These are phyloP conservation scores for Neurospora terricola DNA, from an alignment of 495 filamentous ascomycete species.

Conservation along the genomic window DNA sequence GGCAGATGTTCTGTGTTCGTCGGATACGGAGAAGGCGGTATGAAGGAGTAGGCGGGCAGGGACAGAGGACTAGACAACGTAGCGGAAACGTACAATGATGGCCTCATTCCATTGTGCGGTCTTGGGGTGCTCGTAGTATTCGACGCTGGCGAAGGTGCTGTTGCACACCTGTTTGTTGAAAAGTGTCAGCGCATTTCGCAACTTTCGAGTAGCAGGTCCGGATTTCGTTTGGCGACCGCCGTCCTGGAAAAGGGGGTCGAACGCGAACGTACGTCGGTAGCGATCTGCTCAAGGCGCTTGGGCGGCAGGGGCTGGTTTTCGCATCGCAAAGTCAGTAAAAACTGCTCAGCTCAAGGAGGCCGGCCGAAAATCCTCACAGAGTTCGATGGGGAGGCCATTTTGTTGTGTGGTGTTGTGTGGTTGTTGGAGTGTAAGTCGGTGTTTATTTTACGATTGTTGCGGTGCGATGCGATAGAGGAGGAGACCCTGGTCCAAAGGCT, in stretches of 20 bases:
- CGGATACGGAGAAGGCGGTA: not conserved
- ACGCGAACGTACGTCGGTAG: constrained; percentile 55
- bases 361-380: constrained; percentile 11
- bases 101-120: constrained; percentile 77
- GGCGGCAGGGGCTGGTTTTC: constrained; percentile 57
- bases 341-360: not conserved
- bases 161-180: constrained; percentile 62
- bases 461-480: not conserved
- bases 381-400: constrained; percentile 21
- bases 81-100: constrained; percentile 64
- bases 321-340: not conserved
- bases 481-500: not conserved
- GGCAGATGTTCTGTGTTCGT: not conserved
- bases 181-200: constrained; percentile 9
- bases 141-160: constrained; percentile 54
- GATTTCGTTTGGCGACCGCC: not conserved
- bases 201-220: not conserved
- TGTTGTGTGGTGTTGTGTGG: constrained; percentile 1
- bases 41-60: not conserved
- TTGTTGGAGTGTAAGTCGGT: not conserved
- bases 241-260: constrained; percentile 1
- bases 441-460: not conserved
- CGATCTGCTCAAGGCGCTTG: constrained; percentile 72
- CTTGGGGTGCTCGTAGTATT: constrained; percentile 71
- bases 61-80: not conserved